Evolutionary conservation across 2,329 filamentous ascomycete species (phyloP).

Genomic region (Tolypocladium ovalisporum): DNA sequence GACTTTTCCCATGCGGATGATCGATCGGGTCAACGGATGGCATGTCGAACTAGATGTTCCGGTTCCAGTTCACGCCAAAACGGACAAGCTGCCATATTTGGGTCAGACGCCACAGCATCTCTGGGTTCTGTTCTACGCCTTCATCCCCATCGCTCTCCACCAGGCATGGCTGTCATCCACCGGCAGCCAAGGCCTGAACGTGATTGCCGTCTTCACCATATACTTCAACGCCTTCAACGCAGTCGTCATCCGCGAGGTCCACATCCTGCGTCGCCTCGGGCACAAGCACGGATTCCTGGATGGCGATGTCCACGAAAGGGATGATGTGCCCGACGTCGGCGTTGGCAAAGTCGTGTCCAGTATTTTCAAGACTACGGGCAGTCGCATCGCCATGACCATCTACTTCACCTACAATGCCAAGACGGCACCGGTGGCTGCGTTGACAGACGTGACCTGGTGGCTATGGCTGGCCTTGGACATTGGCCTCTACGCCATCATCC

Average conservation of each 20-base stretch:
- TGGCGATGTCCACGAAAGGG: slow-evolving; percentile 30
- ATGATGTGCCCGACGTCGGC: slow-evolving; percentile 28
- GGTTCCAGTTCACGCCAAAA: slow-evolving; percentile 27
- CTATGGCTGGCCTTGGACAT: slow-evolving; percentile 25
- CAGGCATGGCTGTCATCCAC: slow-evolving; percentile 20
- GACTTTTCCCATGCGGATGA: slow-evolving; percentile 19
- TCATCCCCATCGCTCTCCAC: slow-evolving; percentile 24
- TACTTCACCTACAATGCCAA: slow-evolving; percentile 17
- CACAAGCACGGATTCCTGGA: slow-evolving; percentile 29
- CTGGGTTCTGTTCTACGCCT: slow-evolving; percentile 27
- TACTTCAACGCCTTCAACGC: slow-evolving; percentile 27
- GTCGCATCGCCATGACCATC: slow-evolving; percentile 20
- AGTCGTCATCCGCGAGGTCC: slow-evolving; percentile 27
- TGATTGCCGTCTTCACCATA: slow-evolving; percentile 19
- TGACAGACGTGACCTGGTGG: slow-evolving; percentile 11
- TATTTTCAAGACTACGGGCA: slow-evolving; percentile 19
- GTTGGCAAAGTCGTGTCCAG: slow-evolving; percentile 21
- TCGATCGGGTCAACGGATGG: slow-evolving; percentile 19
- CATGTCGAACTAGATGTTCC: slow-evolving; percentile 15
- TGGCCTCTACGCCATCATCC: slow-evolving; percentile 27
- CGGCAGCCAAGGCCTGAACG: slow-evolving; percentile 15
- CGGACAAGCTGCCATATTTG: slow-evolving; percentile 28
- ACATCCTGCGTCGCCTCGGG: slow-evolving; percentile 25
- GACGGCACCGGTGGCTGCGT: slow-evolving; percentile 5
- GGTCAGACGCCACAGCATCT: slow-evolving; percentile 22